A percentile compares a stretch with the other conserved stretches of the same genome.
Evolutionary conservation across 2,329 filamentous ascomycete species (phyloP).

Genomic region (Ascochyta koolunga): DNA sequence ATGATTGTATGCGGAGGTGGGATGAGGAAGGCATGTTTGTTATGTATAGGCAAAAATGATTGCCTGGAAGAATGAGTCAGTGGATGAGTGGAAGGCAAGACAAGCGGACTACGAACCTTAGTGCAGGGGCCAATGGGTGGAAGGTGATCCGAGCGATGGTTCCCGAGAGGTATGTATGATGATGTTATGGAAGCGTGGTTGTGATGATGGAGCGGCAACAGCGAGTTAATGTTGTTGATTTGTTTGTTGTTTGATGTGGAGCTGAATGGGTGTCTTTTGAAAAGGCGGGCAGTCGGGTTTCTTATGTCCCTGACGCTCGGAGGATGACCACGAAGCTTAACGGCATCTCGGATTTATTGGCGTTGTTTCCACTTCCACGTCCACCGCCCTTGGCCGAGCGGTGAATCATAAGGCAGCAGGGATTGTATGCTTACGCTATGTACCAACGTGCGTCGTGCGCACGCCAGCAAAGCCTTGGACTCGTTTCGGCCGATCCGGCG

Average conservation of each 20-base stretch:
- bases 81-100: slow-evolving; percentile 41
- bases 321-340: slow-evolving; percentile 38
- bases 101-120: slow-evolving; percentile 41
- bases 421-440: slow-evolving; percentile 16
- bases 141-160: slow-evolving; percentile 42
- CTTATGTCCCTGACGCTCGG: slow-evolving; percentile 40
- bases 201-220: slow-evolving; percentile 12
- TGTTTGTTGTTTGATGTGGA: slow-evolving; percentile 19
- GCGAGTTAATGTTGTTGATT: not conserved
- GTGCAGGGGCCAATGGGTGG: slow-evolving; percentile 40
- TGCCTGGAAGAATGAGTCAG: slow-evolving; percentile 57
- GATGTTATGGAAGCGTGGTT: slow-evolving; percentile 14
- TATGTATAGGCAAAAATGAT: slow-evolving; percentile 39
- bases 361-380: slow-evolving; percentile 37
- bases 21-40: slow-evolving; percentile 55
- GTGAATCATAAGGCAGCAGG: slow-evolving; percentile 34
- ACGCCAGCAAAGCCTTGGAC: slow-evolving; percentile 18
- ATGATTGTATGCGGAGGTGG: slow-evolving; percentile 54
- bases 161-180: slow-evolving; percentile 17
- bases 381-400: slow-evolving; percentile 36
- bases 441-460: slow-evolving; percentile 13
- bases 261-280: slow-evolving; percentile 16
- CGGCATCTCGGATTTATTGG: slow-evolving; percentile 36
- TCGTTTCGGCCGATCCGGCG: slow-evolving; percentile 16
- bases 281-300: slow-evolving; percentile 34